A percentile compares a stretch with the other conserved stretches of the same genome.
Conservation (phyloP, 1,284 basidiomycete genomes). For the Pholiota adiposa region DNA sequence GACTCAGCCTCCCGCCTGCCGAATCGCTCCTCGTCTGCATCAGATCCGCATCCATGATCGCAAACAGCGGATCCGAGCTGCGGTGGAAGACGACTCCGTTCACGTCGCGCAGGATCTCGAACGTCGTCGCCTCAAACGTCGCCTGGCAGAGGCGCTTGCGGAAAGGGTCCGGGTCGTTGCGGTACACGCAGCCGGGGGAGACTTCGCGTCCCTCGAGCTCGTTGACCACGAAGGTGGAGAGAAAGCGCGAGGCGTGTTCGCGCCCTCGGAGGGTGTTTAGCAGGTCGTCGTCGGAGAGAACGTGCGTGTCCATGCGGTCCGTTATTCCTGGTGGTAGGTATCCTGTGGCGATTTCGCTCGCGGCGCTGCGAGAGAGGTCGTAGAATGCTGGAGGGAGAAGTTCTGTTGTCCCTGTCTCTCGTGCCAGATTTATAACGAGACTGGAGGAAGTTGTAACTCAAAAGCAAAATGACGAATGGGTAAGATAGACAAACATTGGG, state of each 20-base stretch:
- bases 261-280: slow-evolving; percentile 64
- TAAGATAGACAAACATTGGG: slow-evolving; percentile 56
- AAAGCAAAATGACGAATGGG: not conserved
- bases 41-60: slow-evolving; percentile 64
- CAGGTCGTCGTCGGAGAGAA: slow-evolving; percentile 58
- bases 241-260: slow-evolving; percentile 69
- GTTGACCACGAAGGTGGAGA: slow-evolving; percentile 74
- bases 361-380: slow-evolving; percentile 68
- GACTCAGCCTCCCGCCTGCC: slow-evolving; percentile 42
- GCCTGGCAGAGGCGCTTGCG: slow-evolving; percentile 61
- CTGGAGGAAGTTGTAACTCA: slow-evolving; percentile 24
- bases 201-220: slow-evolving; percentile 66
- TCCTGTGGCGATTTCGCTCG: slow-evolving; percentile 42
- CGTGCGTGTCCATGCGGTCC: slow-evolving; percentile 36
- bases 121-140: slow-evolving; percentile 71
- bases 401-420: slow-evolving; percentile 56
- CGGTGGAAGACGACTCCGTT: slow-evolving; percentile 69
- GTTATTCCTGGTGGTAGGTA: slow-evolving; percentile 31
- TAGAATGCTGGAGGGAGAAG: slow-evolving; percentile 75
- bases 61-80: slow-evolving; percentile 69
- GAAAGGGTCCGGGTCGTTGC: slow-evolving; percentile 45
- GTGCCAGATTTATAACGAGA: slow-evolving; percentile 69
- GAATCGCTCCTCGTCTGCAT: slow-evolving; percentile 60
- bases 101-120: slow-evolving; percentile 70
- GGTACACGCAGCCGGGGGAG: slow-evolving; percentile 52